phyloP scores from a whole-genome alignment of 495 filamentous ascomycete genomes.

The Daldinia grandis region DNA sequence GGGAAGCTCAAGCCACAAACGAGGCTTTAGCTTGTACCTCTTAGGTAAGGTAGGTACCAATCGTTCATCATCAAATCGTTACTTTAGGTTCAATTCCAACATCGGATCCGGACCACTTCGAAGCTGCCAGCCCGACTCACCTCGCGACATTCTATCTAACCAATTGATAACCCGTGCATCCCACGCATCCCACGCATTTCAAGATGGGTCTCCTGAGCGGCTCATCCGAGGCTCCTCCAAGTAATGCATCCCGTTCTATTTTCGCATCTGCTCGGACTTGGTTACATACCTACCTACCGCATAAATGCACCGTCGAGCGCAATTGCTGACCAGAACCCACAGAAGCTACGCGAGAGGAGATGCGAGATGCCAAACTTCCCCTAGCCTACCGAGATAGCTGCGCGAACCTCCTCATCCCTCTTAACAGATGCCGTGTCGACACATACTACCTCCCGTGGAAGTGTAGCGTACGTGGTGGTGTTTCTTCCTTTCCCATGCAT shows the following conservation, averaged over 20 bases:
- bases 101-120: not conserved
- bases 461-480: slow-evolving; percentile 77
- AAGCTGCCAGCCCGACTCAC: slow-evolving; percentile 13
- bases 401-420: slow-evolving; percentile 89
- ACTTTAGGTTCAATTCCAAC: slow-evolving; percentile 1
- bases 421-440: slow-evolving; percentile 92
- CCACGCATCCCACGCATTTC: slow-evolving; percentile 35
- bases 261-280: too few species aligned
- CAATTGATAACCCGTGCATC: slow-evolving; percentile 11
- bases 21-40: not conserved
- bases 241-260: slow-evolving; percentile 38
- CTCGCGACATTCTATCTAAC: slow-evolving; percentile 7
- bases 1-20: not conserved
- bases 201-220: slow-evolving; percentile 48
- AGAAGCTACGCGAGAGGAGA: slow-evolving; percentile 85
- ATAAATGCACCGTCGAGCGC: too few species aligned
- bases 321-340: slow-evolving; percentile 7
- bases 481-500: not conserved
- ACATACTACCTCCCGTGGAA: slow-evolving; percentile 97
- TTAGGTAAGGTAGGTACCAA: too few species aligned
- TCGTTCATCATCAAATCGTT: not conserved
- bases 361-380: slow-evolving; percentile 89
- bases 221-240: slow-evolving; percentile 48
- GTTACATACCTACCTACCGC: too few species aligned
- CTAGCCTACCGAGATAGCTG: slow-evolving; percentile 93